Evolutionary conservation across 192 early-diverging fungal genomes (phyloP).

Genomic region (Coemansia sp.): DNA sequence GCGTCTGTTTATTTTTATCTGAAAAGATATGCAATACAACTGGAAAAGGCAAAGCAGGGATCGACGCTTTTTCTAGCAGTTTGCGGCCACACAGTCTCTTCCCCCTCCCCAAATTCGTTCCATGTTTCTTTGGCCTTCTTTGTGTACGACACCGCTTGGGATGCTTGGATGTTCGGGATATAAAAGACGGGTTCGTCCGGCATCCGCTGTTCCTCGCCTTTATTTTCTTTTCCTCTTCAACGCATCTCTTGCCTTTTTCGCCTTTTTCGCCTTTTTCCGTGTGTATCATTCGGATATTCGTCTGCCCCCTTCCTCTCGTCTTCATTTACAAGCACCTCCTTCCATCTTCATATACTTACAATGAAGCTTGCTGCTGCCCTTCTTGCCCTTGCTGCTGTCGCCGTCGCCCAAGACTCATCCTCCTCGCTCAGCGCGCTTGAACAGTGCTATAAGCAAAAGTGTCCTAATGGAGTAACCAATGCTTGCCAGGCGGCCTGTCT

Average conservation of each 20-base stretch:
- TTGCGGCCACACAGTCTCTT: background rate
- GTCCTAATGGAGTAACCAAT: conserved; percentile 25
- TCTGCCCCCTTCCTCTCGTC: background rate
- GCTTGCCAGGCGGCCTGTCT: conserved; percentile 50
- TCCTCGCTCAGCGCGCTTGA: conserved; percentile 27
- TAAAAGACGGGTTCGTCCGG: background rate
- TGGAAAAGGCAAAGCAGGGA: background rate
- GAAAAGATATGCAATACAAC: background rate
- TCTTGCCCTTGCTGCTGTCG: conserved; percentile 25
- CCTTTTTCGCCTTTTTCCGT: conserved; percentile 1
- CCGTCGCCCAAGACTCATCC: conserved; percentile 27
- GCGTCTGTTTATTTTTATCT: background rate
- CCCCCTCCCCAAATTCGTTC: too few relatives aligned
- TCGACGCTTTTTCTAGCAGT: background rate
- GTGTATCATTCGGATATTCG: conserved; percentile 6
- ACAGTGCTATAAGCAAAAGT: conserved; percentile 41
- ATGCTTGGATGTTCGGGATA: too few relatives aligned
- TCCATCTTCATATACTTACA: background rate
- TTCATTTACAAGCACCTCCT: background rate
- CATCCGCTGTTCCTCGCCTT: background rate
- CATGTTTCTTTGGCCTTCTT: background rate
- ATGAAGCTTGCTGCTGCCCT: conserved; percentile 47
- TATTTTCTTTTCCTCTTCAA: background rate
- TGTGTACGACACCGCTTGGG: too few relatives aligned
- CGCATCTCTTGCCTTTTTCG: conserved; percentile 6